phyloP scores from a whole-genome alignment of 2,329 filamentous ascomycete genomes.

The Trichoderma afroharzianum region DNA sequence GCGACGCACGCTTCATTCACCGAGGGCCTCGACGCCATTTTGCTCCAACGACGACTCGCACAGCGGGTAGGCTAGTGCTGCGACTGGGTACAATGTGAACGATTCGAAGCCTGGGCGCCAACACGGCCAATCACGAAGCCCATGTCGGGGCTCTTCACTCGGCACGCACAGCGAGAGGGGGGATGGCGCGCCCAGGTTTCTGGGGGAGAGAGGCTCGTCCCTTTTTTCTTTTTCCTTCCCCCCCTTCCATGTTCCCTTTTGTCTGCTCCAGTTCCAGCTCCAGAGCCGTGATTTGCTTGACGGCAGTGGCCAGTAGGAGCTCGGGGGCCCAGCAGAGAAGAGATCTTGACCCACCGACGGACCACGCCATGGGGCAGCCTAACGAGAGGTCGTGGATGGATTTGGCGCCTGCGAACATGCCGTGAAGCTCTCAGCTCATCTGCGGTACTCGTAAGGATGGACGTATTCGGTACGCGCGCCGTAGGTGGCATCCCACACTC shows the following conservation, averaged over 20 bases:
- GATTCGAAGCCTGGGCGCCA: constrained; percentile 31
- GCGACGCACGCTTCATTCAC: constrained; percentile 5
- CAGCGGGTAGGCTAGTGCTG: constrained; percentile 15
- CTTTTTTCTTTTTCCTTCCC: background rate
- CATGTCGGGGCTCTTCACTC: background rate
- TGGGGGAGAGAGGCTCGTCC: constrained; percentile 1
- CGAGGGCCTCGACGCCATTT: constrained; percentile 2
- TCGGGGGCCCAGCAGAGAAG: background rate
- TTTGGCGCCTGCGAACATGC: background rate
- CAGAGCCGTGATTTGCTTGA: background rate
- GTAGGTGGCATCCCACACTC: background rate
- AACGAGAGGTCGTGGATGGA: background rate
- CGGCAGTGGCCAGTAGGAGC: constrained; percentile 13
- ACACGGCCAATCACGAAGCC: constrained; percentile 32
- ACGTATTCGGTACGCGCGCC: background rate
- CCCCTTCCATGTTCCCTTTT: background rate
- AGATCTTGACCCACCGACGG: constrained; percentile 17
- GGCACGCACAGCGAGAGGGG: constrained; percentile 3
- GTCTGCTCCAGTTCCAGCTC: background rate
- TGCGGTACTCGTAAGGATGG: background rate
- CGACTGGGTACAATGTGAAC: constrained; percentile 17
- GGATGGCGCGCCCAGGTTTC: constrained; percentile 1
- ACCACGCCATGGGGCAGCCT: constrained; percentile 15
- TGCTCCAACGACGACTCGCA: constrained; percentile 3
- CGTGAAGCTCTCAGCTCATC: background rate